A percentile compares a stretch with the other conserved stretches of the same genome.
Evolutionary conservation across 2,329 filamentous ascomycete genomes (phyloP).

Genomic region (Venturiaceae sp.): DNA sequence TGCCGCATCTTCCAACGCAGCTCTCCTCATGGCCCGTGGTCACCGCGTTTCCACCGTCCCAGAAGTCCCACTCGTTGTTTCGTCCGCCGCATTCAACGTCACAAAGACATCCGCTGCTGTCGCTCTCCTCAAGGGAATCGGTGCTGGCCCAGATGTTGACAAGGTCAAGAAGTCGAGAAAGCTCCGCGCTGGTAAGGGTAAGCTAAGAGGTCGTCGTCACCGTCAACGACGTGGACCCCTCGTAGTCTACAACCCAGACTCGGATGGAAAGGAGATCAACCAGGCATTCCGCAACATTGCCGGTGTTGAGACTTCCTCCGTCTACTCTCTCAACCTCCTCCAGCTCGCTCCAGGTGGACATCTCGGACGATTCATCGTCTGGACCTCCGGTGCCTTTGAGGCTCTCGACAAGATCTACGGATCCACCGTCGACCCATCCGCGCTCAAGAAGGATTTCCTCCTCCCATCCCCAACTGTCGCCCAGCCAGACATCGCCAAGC

Average conservation of each 20-base stretch:
- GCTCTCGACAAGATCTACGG: slow-evolving; percentile 97
- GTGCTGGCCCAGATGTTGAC: slow-evolving; percentile 80
- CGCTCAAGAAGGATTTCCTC: slow-evolving; percentile 98
- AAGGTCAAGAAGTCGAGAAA: slow-evolving; percentile 97
- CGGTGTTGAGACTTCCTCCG: slow-evolving; percentile 92
- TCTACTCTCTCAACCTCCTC: slow-evolving; percentile 93
- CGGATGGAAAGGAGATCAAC: slow-evolving; percentile 90
- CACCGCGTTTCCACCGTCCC: slow-evolving; percentile 88
- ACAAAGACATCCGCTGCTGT: slow-evolving; percentile 85
- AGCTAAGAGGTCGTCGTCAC: slow-evolving; percentile 93
- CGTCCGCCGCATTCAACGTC: slow-evolving; percentile 80
- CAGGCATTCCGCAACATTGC: slow-evolving; percentile 97
- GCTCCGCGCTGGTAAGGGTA: slow-evolving; percentile 97
- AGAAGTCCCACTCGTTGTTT: slow-evolving; percentile 94
- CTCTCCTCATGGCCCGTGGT: slow-evolving; percentile 92
- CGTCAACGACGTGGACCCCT: slow-evolving; percentile 96
- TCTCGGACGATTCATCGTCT: slow-evolving; percentile 97
- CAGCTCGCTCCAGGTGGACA: slow-evolving; percentile 98
- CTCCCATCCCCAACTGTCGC: slow-evolving; percentile 85
- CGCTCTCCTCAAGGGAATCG: slow-evolving; percentile 79
- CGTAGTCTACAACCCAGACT: slow-evolving; percentile 92
- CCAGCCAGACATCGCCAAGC: slow-evolving; percentile 89
- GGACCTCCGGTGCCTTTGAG: slow-evolving; percentile 95
- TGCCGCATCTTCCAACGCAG: slow-evolving; percentile 88
- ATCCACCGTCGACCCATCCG: slow-evolving; percentile 77